Evolutionary conservation across 495 filamentous ascomycete species (phyloP).

Genomic region (Podospora pseudoanserina): DNA sequence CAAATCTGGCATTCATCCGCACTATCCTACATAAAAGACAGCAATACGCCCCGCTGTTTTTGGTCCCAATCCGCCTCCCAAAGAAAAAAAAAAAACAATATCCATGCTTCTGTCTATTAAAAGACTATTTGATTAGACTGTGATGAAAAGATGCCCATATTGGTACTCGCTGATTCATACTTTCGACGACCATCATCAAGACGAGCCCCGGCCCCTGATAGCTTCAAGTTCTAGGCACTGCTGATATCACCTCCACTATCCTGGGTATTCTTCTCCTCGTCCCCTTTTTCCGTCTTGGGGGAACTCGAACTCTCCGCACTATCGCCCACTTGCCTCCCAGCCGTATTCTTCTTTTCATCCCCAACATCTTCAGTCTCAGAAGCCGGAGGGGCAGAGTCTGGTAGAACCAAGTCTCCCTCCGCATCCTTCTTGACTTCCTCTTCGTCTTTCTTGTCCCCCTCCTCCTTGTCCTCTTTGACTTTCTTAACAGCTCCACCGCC

Average conservation of each 20-base stretch:
- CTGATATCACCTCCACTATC: not conserved
- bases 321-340: not conserved
- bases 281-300: not conserved
- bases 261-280: not conserved
- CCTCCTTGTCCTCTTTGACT: conserved; percentile 32
- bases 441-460: conserved; percentile 19
- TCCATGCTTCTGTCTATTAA: not conserved
- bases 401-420: conserved; percentile 22
- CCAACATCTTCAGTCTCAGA: not conserved
- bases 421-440: conserved; percentile 18
- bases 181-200: too few relatives aligned
- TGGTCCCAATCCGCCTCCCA: not conserved
- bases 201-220: not conserved
- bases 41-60: too few relatives aligned
- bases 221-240: not conserved
- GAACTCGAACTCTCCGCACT: not conserved
- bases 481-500: conserved; percentile 33
- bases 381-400: conserved; percentile 5
- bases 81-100: not conserved
- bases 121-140: not conserved
- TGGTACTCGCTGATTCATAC: not conserved
- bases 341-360: not conserved
- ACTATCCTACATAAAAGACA: too few relatives aligned
- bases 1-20: too few relatives aligned
- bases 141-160: not conserved